These are phyloP conservation scores for Suhomyces bolitotheri DNA, from an alignment of 1,139 yeast genomes.

Conservation along the genomic window DNA sequence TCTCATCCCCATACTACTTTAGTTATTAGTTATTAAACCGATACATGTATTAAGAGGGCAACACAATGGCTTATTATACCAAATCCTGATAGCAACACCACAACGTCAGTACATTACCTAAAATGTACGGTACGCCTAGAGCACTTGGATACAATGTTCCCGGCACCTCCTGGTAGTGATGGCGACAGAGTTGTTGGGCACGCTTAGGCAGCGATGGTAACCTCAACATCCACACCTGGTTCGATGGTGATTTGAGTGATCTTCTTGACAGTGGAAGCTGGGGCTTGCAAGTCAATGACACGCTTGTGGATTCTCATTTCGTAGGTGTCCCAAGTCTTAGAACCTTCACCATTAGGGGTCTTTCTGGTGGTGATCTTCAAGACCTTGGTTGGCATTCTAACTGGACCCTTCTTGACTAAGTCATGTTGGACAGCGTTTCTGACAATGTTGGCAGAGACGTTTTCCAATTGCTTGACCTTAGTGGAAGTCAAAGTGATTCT, in stretches of 20 bases:
- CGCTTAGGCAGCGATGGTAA: slow-evolving; percentile 33
- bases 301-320: slow-evolving; percentile 99
- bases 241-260: slow-evolving; percentile 89
- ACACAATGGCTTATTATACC: slow-evolving; percentile 28
- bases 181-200: slow-evolving; percentile 6
- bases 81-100: slow-evolving; percentile 64
- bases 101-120: slow-evolving; percentile 53
- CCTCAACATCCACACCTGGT: slow-evolving; percentile 46
- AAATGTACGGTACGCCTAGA: slow-evolving; percentile 64
- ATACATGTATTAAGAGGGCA: slow-evolving; percentile 15
- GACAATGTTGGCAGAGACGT: slow-evolving; percentile 84
- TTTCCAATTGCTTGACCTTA: slow-evolving; percentile 98
- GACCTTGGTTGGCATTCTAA: slow-evolving; percentile 99
- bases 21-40: slow-evolving; percentile 13
- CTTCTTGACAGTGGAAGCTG: slow-evolving; percentile 90
- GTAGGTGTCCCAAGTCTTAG: slow-evolving; percentile 99
- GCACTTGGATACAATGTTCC: slow-evolving; percentile 43
- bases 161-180: slow-evolving; percentile 12
- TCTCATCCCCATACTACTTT: too few relatives aligned
- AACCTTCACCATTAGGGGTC: slow-evolving; percentile 99
- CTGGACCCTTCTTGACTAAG: slow-evolving; percentile 96
- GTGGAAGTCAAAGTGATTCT: slow-evolving; percentile 99
- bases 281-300: slow-evolving; percentile 97
- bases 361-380: slow-evolving; percentile 99
- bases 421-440: slow-evolving; percentile 81